Conservation (phyloP, 208 protist species). For the Crithidia fasciculata region DNA sequence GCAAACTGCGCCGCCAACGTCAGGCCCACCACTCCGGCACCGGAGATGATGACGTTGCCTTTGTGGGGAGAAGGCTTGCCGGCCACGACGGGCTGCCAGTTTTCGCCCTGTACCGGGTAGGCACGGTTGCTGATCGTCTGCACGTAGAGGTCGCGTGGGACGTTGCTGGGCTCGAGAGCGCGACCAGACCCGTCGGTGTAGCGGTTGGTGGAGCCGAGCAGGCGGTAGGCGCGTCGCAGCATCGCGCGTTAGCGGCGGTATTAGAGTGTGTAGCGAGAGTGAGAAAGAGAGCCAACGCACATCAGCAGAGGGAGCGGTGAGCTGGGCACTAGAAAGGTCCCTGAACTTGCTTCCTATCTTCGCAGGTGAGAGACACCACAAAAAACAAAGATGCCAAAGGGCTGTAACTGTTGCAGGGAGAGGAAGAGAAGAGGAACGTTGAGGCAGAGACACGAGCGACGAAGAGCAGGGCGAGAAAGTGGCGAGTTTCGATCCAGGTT, state of each 20-base stretch:
- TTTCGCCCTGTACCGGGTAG: constrained; percentile 76
- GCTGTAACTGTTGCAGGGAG: background rate
- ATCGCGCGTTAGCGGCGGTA: constrained; percentile 12
- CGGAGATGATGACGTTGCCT: constrained; percentile 84
- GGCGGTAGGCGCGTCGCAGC: constrained; percentile 50
- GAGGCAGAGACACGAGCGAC: no score
- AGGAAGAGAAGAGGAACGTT: no score
- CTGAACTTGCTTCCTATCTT: no score
- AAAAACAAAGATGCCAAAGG: background rate
- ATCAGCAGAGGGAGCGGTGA: no score
- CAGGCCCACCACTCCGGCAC: constrained; percentile 87
- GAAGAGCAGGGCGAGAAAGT: no score
- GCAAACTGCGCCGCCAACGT: constrained; percentile 69
- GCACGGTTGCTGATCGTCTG: constrained; percentile 88
- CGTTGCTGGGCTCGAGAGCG: constrained; percentile 51
- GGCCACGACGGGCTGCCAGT: constrained; percentile 83
- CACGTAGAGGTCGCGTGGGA: constrained; percentile 76
- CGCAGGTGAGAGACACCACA: background rate
- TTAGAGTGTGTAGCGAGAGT: no score
- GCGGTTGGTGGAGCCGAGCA: constrained; percentile 80
- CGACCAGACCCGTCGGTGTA: constrained; percentile 89
- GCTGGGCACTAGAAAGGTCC: no score
- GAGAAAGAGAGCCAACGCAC: no score
- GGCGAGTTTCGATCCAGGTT: no score
- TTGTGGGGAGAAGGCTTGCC: constrained; percentile 78